Evolutionary conservation across 78 protist genomes (phyloP).

Genomic region (Monocercomonoides exilis): DNA sequence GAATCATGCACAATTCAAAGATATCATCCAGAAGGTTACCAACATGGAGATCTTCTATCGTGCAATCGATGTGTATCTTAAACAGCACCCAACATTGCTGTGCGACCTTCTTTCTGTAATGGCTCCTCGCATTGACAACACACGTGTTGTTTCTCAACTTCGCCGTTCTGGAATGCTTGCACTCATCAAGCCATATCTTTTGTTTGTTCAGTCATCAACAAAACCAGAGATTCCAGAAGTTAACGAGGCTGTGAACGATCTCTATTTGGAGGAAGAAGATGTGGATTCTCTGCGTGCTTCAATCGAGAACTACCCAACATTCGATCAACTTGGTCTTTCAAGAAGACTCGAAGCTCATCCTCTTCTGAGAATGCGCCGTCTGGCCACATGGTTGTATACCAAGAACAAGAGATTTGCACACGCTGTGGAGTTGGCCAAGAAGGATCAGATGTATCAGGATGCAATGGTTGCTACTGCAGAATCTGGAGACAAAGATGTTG

Average conservation of each 20-base stretch:
- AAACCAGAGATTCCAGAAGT: conserved; percentile 47
- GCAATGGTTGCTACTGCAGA: conserved; percentile 92
- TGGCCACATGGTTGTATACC: conserved; percentile 84
- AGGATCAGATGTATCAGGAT: conserved; percentile 82
- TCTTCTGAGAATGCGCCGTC: conserved; percentile 87
- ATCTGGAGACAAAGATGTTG: conserved; percentile 56
- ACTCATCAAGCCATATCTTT: conserved; percentile 78
- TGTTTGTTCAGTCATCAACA: conserved; percentile 43
- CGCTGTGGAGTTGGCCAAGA: conserved; percentile 83
- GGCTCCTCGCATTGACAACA: conserved; percentile 67
- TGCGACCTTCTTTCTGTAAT: conserved; percentile 72
- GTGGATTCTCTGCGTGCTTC: conserved; percentile 70
- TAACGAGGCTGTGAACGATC: conserved; percentile 86
- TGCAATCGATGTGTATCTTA: conserved; percentile 22
- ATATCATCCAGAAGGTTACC: conserved; percentile 69
- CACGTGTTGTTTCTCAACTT: conserved; percentile 54
- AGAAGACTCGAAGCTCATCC: conserved; percentile 74
- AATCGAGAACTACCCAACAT: conserved; percentile 42
- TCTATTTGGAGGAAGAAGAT: conserved; percentile 93
- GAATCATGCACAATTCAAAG: conserved; percentile 85
- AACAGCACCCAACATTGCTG: conserved; percentile 60
- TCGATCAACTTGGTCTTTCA: conserved; percentile 59
- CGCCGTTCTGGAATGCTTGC: conserved; percentile 40
- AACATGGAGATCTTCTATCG: conserved; percentile 84
- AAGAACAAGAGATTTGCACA: conserved; percentile 48